Base-by-base conservation (phyloP, 768 basidiomycete species). In the Lactarius quietus region DNA sequence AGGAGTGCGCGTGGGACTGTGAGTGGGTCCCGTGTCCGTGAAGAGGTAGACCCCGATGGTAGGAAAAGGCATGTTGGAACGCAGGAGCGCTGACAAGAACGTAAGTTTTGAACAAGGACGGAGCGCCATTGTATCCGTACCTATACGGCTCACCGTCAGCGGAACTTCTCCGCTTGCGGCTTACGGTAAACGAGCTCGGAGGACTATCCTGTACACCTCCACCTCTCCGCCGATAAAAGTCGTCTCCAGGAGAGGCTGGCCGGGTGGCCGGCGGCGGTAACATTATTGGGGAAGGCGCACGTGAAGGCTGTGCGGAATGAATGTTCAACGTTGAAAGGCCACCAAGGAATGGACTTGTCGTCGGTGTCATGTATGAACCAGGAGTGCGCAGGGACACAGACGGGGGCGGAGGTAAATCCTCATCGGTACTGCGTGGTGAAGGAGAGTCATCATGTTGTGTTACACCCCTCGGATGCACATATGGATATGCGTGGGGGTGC, bases 341-440 rank as follows among this genome's bases (percentile, higher is more conserved):
- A 0, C 87, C 90, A 26, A 93, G 83, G 81, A 93, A 92, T 1
- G 90, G 90, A 65, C 87, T 89, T 1, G 89, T 87, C 23, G 86
- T 87, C 1, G 90, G 90, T 1, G 90, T 91, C 57, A 70, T 71
- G 70, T 74, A 74, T 26, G 74, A 60, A 68, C 59, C 61, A 72
- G 70, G 38, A 71, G 63, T 2, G 65, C 64, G 65, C 78, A 72
- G 54, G 76, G 54, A 2, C 12, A 10, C 29, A 61, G 59, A 6
- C 26, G 43, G 75, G 70, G 45, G 74, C 70, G 68, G 77, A 64
- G 75, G 76, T 71, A 72, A 81, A 70, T 75, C 81, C 20, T 86
- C 86, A 74, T 89, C 88, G 29, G 87, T 88, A 71, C 86, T 88
- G 69, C 84, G 81, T 52, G 87, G 87, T 0, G 87, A 89, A 0